Evolutionary conservation across 148 eudicot genomes (phyloP).

Genomic region (Fagopyrum tataricum): DNA sequence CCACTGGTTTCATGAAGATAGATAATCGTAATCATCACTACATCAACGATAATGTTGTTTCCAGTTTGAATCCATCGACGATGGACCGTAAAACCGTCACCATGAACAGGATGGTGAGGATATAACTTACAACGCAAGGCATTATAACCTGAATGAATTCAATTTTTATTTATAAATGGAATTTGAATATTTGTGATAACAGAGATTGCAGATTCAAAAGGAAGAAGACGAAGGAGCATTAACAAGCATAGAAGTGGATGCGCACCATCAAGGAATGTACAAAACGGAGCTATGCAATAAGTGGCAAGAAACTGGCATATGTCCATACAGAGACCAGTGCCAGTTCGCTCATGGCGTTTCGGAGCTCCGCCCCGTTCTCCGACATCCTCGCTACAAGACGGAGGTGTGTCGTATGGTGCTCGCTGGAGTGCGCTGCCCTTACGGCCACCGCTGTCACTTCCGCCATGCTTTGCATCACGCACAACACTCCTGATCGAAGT

Average conservation of each 20-base stretch:
- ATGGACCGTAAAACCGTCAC: conserved; percentile 9
- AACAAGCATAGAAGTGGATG: conserved; percentile 33
- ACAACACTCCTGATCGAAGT: neutral
- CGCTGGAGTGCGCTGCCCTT: conserved; percentile 45
- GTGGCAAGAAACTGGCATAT: conserved; percentile 53
- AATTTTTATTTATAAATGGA: neutral
- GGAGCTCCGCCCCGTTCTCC: conserved; percentile 59
- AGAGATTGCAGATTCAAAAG: conserved; percentile 29
- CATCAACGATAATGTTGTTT: conserved; percentile 14
- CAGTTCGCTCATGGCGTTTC: conserved; percentile 59
- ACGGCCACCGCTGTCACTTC: conserved; percentile 77
- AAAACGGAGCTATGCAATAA: conserved; percentile 69
- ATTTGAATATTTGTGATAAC: conserved; percentile 5
- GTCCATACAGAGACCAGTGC: conserved; percentile 46
- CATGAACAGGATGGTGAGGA: conserved; percentile 6
- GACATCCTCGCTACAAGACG: conserved; percentile 71
- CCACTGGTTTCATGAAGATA: conserved; percentile 41
- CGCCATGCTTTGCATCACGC: conserved; percentile 36
- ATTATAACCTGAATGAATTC: neutral
- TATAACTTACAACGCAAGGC: neutral
- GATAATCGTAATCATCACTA: conserved; percentile 13
- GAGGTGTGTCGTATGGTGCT: conserved; percentile 64
- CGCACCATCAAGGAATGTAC: conserved; percentile 53
- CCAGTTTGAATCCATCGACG: neutral
- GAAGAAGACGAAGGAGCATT: conserved; percentile 25